Evolutionary conservation across 345 rosid genomes (phyloP).

Genomic region (Lagerstroemia speciosa): DNA sequence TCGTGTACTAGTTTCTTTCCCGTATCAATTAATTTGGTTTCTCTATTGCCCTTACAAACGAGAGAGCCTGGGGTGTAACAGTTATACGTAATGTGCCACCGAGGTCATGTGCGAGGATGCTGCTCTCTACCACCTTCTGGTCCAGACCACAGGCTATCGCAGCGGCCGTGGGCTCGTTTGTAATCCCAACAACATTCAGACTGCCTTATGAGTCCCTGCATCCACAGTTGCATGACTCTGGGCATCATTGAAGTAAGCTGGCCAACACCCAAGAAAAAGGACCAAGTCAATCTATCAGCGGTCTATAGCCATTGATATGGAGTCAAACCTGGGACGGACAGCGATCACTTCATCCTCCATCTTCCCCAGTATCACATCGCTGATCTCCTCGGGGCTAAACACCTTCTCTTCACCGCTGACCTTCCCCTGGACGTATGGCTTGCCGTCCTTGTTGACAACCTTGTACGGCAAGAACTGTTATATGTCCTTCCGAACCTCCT

Average conservation of each 20-base stretch:
- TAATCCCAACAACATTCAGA: conserved; percentile 39
- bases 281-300: too few relatives aligned
- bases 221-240: conserved; percentile 31
- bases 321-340: conserved; percentile 36
- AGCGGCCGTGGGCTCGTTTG: conserved; percentile 52
- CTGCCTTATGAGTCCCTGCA: conserved; percentile 27
- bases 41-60: too few relatives aligned
- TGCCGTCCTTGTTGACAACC: conserved; percentile 30
- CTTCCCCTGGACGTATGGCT: conserved; percentile 28
- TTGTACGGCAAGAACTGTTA: conserved; percentile 52
- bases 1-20: too few relatives aligned
- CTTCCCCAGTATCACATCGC: conserved; percentile 46
- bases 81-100: too few relatives aligned
- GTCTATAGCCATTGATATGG: too few relatives aligned
- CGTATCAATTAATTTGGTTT: too few relatives aligned
- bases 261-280: conserved; percentile 3
- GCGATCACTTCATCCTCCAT: conserved; percentile 58
- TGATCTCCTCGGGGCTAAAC: conserved; percentile 60
- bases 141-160: conserved; percentile 56
- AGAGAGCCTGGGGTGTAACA: too few relatives aligned
- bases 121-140: conserved; percentile 31
- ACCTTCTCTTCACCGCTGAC: conserved; percentile 42
- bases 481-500: conserved; percentile 44
- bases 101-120: conserved; percentile 41
- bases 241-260: conserved; percentile 35